Percentiles rank a stretch among this genome's conserved stretches.
Evolutionary conservation across 192 early-diverging fungal genomes (phyloP).

Genomic region (Gonapodya sp.): DNA sequence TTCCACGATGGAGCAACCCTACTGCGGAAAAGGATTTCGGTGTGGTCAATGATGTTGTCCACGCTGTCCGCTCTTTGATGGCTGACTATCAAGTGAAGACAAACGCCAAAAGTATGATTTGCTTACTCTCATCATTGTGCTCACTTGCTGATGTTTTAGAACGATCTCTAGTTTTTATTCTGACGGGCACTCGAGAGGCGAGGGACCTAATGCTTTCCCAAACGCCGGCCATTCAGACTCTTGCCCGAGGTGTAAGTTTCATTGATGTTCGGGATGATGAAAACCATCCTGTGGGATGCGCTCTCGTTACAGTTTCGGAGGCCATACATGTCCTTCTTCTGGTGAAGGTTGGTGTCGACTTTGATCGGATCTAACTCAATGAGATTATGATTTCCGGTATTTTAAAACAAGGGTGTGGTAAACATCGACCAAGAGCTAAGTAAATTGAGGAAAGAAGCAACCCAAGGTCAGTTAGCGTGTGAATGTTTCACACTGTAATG

Average conservation of each 20-base stretch:
- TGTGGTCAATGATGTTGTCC: slow-evolving; percentile 62
- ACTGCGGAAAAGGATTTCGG: slow-evolving; percentile 74
- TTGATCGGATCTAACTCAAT: no score
- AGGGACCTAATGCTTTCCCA: slow-evolving; percentile 44
- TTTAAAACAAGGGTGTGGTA: neutral
- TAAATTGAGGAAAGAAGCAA: neutral
- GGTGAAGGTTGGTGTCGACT: slow-evolving; percentile 26
- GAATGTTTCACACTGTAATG: neutral
- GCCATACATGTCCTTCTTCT: slow-evolving; percentile 65
- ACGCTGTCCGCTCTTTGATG: slow-evolving; percentile 65
- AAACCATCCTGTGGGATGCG: slow-evolving; percentile 70
- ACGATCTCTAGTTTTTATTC: slow-evolving; percentile 43
- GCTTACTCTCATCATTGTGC: slow-evolving; percentile 16
- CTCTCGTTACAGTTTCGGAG: slow-evolving; percentile 56
- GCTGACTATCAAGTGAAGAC: slow-evolving; percentile 68
- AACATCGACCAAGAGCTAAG: neutral
- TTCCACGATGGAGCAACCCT: slow-evolving; percentile 38
- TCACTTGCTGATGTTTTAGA: slow-evolving; percentile 10
- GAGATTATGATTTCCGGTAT: no score
- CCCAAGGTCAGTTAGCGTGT: neutral
- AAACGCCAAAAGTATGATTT: slow-evolving; percentile 42
- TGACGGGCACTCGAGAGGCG: slow-evolving; percentile 31
- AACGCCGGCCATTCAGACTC: slow-evolving; percentile 50
- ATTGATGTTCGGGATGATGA: slow-evolving; percentile 46
- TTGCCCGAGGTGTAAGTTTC: slow-evolving; percentile 64